A percentile compares a stretch with the other conserved stretches of the same genome.
These are phyloP conservation scores for Primulina huaijiensis DNA, from an alignment of 257 asterid genomes.

Conservation along the genomic window DNA sequence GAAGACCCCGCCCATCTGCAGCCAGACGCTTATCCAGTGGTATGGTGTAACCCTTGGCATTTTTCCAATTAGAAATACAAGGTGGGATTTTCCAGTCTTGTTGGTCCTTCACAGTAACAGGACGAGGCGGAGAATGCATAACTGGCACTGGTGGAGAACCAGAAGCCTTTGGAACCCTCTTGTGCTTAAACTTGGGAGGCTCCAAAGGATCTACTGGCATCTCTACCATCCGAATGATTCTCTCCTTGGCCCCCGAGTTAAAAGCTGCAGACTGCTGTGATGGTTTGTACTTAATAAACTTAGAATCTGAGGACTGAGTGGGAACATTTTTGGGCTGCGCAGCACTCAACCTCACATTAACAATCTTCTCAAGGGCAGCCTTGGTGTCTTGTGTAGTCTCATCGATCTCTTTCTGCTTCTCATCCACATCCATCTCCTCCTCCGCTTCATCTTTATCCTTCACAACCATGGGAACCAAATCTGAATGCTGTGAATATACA, in stretches of 20 bases:
- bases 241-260: conserved; percentile 92
- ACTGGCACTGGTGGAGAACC: conserved; percentile 98
- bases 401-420: conserved; percentile 73
- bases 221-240: conserved; percentile 91
- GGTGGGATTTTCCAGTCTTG: conserved; percentile 97
- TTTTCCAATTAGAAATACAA: conserved; percentile 94
- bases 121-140: conserved; percentile 94
- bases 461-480: conserved; percentile 70
- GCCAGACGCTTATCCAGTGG: conserved; percentile 96
- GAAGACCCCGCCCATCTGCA: conserved; percentile 94
- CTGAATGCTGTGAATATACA: conserved; percentile 75
- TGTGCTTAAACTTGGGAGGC: conserved; percentile 93
- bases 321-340: conserved; percentile 95
- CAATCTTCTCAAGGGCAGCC: conserved; percentile 92
- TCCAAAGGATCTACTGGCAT: conserved; percentile 90
- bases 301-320: conserved; percentile 62
- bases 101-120: conserved; percentile 89
- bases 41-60: conserved; percentile 88
- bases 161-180: conserved; percentile 88
- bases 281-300: conserved; percentile 91
- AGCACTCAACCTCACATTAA: conserved; percentile 82
- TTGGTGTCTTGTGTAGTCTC: conserved; percentile 77
- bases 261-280: conserved; percentile 92
- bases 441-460: conserved; percentile 55
- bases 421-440: conserved; percentile 72